Evolutionary conservation across 2,329 filamentous ascomycete species (phyloP).

Genomic region (Sclerotinia borealis): DNA sequence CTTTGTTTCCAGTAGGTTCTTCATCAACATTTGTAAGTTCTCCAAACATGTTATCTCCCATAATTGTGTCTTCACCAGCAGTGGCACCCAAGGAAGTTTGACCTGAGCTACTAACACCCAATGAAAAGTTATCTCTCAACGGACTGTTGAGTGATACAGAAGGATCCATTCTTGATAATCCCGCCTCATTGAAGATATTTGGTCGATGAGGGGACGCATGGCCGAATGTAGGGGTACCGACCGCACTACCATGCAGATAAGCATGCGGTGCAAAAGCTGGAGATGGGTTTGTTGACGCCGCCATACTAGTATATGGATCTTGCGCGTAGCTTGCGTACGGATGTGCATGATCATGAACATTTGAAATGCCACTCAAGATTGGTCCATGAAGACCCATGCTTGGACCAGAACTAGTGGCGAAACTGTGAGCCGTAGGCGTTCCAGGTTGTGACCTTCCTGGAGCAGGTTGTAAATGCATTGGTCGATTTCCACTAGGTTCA

Average conservation of each 20-base stretch:
- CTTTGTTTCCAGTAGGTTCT: slow-evolving; percentile 10
- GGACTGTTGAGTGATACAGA: slow-evolving; percentile 25
- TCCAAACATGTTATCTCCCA: slow-evolving; percentile 28
- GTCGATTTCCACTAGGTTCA: slow-evolving; percentile 28
- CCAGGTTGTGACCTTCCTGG: slow-evolving; percentile 30
- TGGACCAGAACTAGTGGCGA: slow-evolving; percentile 18
- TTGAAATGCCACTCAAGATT: slow-evolving; percentile 25
- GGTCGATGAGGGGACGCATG: slow-evolving; percentile 18
- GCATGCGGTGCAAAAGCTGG: slow-evolving; percentile 31
- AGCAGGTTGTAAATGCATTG: slow-evolving; percentile 29
- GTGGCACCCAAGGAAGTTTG: slow-evolving; percentile 3
- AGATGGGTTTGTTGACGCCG: slow-evolving; percentile 19
- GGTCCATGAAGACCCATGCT: slow-evolving; percentile 24
- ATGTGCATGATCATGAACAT: slow-evolving; percentile 27
- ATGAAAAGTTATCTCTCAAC: slow-evolving; percentile 25
- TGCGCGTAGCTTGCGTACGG: slow-evolving; percentile 24
- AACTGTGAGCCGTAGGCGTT: slow-evolving; percentile 27
- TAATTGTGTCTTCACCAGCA: slow-evolving; percentile 19
- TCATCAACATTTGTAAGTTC: slow-evolving; percentile 30
- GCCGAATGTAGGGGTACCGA: slow-evolving; percentile 21
- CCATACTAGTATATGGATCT: slow-evolving; percentile 27
- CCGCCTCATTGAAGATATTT: slow-evolving; percentile 27
- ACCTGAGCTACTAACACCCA: background rate
- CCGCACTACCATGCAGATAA: slow-evolving; percentile 26
- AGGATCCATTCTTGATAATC: slow-evolving; percentile 26